phyloP scores from a whole-genome alignment of 129 eudicot genomes.

The Flaveria sonorensis region DNA sequence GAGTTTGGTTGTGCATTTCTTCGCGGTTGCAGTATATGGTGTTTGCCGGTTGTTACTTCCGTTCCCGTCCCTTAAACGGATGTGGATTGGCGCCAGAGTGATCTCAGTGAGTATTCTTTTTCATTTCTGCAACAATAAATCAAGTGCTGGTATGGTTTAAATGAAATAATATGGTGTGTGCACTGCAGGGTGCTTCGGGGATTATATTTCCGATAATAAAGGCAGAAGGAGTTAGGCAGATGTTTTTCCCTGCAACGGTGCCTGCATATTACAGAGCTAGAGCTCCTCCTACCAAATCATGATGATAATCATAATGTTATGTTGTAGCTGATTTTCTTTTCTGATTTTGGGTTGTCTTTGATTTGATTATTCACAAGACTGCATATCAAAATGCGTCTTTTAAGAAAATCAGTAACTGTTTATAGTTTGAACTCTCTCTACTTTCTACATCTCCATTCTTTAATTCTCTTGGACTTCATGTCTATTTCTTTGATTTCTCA shows the following conservation, averaged over 20 bases:
- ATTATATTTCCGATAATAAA: constrained; percentile 77
- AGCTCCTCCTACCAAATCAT: constrained; percentile 44
- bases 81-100: constrained; percentile 74
- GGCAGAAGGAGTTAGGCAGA: constrained; percentile 86
- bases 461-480: too few species aligned
- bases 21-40: constrained; percentile 81
- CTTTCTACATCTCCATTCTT: too few species aligned
- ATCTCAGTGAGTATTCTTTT: constrained; percentile 47
- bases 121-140: background rate
- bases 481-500: too few species aligned
- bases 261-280: constrained; percentile 67
- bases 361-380: too few species aligned
- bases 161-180: too few species aligned
- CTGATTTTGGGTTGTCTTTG: too few species aligned
- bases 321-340: too few species aligned
- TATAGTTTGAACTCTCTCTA: too few species aligned
- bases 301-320: too few species aligned
- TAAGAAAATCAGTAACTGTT: too few species aligned
- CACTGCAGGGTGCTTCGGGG: constrained; percentile 70
- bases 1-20: constrained; percentile 79
- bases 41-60: constrained; percentile 77
- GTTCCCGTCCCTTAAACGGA: constrained; percentile 64
- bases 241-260: constrained; percentile 81
- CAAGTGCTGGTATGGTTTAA: background rate
- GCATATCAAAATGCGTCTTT: too few species aligned